phyloP scores from a whole-genome alignment of 192 early-diverging fungal genomes.

The Coemansia sp. region DNA sequence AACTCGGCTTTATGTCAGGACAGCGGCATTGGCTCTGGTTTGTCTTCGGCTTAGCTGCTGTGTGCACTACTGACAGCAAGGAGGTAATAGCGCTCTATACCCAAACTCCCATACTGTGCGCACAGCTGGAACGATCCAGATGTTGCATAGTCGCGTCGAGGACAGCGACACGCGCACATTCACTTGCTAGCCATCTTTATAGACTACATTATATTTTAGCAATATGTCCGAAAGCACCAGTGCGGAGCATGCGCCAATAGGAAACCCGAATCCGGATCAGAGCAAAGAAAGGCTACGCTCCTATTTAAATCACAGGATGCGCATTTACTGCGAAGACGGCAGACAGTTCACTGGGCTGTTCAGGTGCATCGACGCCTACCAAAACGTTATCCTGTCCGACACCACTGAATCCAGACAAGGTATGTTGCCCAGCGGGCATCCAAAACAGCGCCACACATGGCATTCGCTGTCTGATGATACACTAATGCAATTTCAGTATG shows the following conservation, averaged over 20 bases:
- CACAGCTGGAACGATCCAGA: not conserved
- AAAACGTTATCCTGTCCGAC: constrained; percentile 43
- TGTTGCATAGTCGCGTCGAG: not conserved
- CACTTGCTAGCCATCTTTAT: not conserved
- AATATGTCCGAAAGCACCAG: not conserved
- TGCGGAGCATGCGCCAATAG: not conserved
- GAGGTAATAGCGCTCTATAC: not conserved
- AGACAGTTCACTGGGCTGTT: constrained; percentile 37
- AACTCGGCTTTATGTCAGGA: not conserved
- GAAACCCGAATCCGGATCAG: not conserved
- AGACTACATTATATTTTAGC: not conserved
- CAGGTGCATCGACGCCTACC: constrained; percentile 34
- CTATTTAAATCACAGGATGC: constrained; percentile 44
- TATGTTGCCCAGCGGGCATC: not conserved
- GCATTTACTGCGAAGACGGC: constrained; percentile 28
- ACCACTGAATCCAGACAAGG: constrained; percentile 32
- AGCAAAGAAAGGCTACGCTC: constrained; percentile 27
- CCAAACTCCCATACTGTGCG: not conserved
- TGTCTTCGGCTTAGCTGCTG: not conserved
- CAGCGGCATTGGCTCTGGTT: not conserved
- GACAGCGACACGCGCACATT: not conserved
- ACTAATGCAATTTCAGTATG: not conserved
- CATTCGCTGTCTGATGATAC: not conserved
- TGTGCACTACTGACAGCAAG: not conserved
- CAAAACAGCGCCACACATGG: not conserved